phyloP scores from a whole-genome alignment of 805 yeast genomes.

The Saccharomycopsis oosterbeekiorum region DNA sequence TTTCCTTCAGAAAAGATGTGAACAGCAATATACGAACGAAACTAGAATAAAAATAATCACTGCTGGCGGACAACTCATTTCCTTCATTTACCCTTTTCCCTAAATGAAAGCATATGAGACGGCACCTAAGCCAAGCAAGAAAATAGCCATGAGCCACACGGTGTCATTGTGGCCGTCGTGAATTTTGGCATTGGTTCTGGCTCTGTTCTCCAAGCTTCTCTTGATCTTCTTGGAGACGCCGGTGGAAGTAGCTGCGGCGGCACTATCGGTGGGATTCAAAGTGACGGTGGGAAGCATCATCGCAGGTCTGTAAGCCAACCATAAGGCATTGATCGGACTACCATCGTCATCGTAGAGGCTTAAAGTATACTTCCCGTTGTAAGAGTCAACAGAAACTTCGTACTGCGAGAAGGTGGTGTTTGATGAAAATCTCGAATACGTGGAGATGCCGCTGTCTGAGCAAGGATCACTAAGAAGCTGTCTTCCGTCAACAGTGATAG shows the following conservation, averaged over 20 bases:
- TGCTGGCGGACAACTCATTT: too few species aligned
- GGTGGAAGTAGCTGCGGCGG: constrained; percentile 28
- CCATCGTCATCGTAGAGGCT: constrained; percentile 74
- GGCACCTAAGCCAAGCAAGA: constrained; percentile 21
- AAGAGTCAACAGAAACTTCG: constrained; percentile 55
- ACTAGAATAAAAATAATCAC: background rate
- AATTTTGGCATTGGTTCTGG: constrained; percentile 63
- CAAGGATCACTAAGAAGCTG: constrained; percentile 88
- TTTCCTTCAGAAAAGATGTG: too few species aligned
- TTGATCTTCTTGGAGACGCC: constrained; percentile 26
- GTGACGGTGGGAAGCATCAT: constrained; percentile 92
- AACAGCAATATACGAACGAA: too few species aligned
- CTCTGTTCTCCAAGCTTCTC: constrained; percentile 57
- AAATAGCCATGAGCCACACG: constrained; percentile 51
- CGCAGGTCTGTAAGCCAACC: constrained; percentile 88
- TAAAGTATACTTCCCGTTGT: constrained; percentile 75
- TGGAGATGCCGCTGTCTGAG: constrained; percentile 44
- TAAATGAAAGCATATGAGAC: constrained; percentile 16
- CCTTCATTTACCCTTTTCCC: background rate
- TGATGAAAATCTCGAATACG: constrained; percentile 67
- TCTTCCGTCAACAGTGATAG: constrained; percentile 84
- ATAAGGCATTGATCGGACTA: constrained; percentile 72
- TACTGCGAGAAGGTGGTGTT: constrained; percentile 48
- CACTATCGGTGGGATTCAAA: constrained; percentile 66
- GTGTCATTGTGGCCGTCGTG: constrained; percentile 33